Conservation (phyloP, 139 green algal genomes). For the Tetradesmus obliquus region DNA sequence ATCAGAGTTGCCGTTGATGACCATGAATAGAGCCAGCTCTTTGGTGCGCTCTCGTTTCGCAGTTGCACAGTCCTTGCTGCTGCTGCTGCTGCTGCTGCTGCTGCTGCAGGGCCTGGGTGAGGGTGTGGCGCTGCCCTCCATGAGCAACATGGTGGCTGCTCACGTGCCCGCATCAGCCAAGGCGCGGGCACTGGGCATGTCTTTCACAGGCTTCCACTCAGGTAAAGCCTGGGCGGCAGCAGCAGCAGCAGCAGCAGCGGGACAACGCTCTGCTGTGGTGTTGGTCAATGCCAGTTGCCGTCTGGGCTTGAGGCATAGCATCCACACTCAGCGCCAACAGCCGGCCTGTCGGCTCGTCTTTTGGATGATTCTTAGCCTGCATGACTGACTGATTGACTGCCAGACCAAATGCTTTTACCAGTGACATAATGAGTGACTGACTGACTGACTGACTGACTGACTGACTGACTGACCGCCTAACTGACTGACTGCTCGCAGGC, state of each 20-base stretch:
- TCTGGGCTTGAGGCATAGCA: no score
- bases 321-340: no score
- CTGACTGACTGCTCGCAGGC: constrained; percentile 56
- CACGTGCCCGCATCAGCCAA: constrained; percentile 65
- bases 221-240: constrained; percentile 54
- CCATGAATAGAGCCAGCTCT: no score
- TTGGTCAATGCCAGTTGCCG: no score
- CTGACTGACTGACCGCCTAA: not conserved
- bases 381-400: no score
- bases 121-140: constrained; percentile 92
- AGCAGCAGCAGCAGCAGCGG: not conserved
- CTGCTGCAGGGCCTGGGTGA: constrained; percentile 86
- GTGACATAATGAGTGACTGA: no score
- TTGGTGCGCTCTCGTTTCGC: no score
- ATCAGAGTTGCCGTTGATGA: no score
- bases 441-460: not conserved
- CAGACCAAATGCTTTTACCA: no score
- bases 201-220: constrained; percentile 87
- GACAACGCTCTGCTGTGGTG: not conserved
- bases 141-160: constrained; percentile 93
- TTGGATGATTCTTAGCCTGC: no score
- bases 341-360: no score
- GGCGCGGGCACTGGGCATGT: constrained; percentile 75
- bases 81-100: constrained; percentile 26
- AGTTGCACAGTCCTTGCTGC: not conserved